Base-by-base conservation (phyloP, 495 filamentous ascomycete species). In the Penicillium coffeae region DNA sequence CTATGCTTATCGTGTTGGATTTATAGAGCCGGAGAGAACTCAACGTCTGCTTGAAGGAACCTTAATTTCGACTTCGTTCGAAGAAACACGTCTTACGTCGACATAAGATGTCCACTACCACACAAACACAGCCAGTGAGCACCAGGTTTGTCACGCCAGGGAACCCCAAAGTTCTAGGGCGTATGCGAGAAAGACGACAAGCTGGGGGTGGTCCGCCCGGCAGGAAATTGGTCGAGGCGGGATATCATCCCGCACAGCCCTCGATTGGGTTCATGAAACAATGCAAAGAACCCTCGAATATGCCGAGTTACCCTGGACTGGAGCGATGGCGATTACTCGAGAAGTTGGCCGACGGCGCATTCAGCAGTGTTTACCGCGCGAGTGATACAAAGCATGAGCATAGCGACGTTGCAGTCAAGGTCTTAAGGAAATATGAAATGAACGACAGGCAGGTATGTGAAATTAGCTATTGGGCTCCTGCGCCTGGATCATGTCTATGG, bases 301-400 rank as follows among this genome's bases (percentile, higher is more conserved):
- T 54, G 46, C 37, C 46, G 5, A 34, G 13, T 10, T 54, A 49
- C 13, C 51, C 51, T n/a, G 51, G 51, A 22, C 73, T 97, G 19
- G 92, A 96, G 50, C 75, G 91, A 56, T 97, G 85, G 83, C 79
- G 83, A 40, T 68, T 97, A 25, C 10, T 92, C 34, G 89, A 95
- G 65, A 95, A 96, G 74, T 95, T 97, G 89, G 92, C 92, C 42
- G 91, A 96, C 55, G 92, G 92, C 39, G 92, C 92, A 34, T 97
- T 97, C 76, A 95, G 90, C 75, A 95, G 95, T 49, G 92, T 97
- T 39, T 97, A 95, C 66, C 81, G 87, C 6, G 51, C 51, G 13
- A 22, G 42, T 27, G 51, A 54, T 19, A 39, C 45, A 10, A 16
- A 45, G 8, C 21, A 21, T 10, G 38, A 52, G 38, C 8, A 34